Evolutionary conservation across 208 protist genomes (phyloP).

Genomic region (Histomonas meleagridis): DNA sequence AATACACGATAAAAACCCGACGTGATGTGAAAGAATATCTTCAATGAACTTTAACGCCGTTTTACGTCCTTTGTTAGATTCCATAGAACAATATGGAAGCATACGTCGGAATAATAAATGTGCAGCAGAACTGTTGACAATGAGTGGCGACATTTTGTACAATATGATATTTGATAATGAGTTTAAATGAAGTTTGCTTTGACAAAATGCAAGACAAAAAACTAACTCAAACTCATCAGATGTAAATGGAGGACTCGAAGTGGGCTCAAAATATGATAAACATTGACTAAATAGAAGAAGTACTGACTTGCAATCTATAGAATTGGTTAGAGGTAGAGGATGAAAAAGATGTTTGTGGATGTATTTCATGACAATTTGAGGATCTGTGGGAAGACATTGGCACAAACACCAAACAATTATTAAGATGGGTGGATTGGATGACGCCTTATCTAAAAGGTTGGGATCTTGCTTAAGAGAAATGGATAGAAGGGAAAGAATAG

Average conservation of each 20-base stretch:
- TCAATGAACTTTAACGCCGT: not conserved
- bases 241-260: not conserved
- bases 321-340: not conserved
- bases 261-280: too few species aligned
- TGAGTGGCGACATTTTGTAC: not conserved
- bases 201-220: not conserved
- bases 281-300: not conserved
- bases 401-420: not conserved
- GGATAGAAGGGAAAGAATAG: not conserved
- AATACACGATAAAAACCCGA: not conserved
- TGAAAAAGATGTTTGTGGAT: not conserved
- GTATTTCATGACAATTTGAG: not conserved
- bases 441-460: not conserved
- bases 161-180: not conserved
- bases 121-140: not conserved
- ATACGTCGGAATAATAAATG: not conserved
- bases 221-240: not conserved
- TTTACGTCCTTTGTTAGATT: not conserved
- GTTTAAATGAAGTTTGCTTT: not conserved
- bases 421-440: too few species aligned
- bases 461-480: not conserved
- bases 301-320: not conserved
- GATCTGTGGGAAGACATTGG: not conserved
- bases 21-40: not conserved
- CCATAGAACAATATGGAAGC: constrained; percentile 19